Evolutionary conservation across 225 moss, liverwort and hornwort genomes (phyloP).

Genomic region (Bryoerythrophyllum caledonicum): DNA sequence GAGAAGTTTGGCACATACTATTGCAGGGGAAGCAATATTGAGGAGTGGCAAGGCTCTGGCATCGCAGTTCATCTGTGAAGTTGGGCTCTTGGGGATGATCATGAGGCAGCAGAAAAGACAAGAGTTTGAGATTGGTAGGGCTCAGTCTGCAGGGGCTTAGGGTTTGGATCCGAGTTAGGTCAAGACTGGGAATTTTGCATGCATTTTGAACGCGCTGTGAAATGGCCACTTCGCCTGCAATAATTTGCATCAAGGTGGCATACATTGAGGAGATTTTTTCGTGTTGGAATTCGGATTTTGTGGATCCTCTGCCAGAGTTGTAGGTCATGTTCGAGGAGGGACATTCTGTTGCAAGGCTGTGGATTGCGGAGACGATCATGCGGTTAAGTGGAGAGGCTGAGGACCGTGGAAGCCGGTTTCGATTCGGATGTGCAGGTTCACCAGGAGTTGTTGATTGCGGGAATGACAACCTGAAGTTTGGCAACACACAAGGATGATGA

Average conservation of each 20-base stretch:
- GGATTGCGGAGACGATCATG: not conserved
- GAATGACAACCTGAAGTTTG: slow-evolving; percentile 2
- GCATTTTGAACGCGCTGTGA: too few relatives aligned
- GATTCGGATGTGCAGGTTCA: not conserved
- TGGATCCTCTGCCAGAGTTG: not conserved
- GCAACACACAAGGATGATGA: slow-evolving; percentile 34
- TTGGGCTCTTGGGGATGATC: not conserved
- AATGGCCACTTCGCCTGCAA: too few relatives aligned
- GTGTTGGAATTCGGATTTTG: not conserved
- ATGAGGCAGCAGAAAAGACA: not conserved
- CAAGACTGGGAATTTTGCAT: not conserved
- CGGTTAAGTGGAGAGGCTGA: not conserved
- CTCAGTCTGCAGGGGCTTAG: not conserved
- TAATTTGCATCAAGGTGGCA: not conserved
- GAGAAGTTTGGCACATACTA: not conserved
- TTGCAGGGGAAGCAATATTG: not conserved
- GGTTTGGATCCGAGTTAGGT: not conserved
- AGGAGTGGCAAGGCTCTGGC: not conserved
- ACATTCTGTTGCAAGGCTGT: not conserved
- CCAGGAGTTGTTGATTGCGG: not conserved
- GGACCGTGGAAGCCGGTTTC: not conserved
- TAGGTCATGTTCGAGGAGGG: not conserved
- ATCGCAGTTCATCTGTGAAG: not conserved
- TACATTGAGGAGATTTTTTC: not conserved
- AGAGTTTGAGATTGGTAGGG: not conserved